Conservation (phyloP, 352 stramenopile species). For the Phytopythium kandeliae region DNA sequence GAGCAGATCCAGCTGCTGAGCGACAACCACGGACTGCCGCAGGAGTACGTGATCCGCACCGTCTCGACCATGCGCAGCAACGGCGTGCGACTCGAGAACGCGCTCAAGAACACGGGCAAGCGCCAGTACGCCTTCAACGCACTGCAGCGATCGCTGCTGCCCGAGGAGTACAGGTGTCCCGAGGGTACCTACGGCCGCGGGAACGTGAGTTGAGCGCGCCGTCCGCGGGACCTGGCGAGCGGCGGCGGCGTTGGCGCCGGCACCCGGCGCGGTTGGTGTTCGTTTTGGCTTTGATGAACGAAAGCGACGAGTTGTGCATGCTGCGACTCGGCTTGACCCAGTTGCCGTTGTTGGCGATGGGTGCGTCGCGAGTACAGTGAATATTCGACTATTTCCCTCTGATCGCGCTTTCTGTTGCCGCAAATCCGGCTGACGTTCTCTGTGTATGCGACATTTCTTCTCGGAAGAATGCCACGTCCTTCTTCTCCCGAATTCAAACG, state of each 20-base stretch:
- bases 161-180: constrained; percentile 71
- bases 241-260: no score
- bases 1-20: constrained; percentile 79
- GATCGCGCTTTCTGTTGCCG: no score
- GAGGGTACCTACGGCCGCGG: constrained; percentile 78
- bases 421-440: not conserved
- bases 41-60: constrained; percentile 51
- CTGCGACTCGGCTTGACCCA: no score
- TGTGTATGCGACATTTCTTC: not conserved
- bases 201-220: constrained; percentile 49
- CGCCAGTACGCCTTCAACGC: constrained; percentile 72
- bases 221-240: no score
- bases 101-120: constrained; percentile 74
- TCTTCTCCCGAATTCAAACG: not conserved
- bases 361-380: no score
- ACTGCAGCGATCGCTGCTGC: constrained; percentile 68
- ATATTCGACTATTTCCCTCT: no score
- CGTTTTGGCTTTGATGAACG: no score
- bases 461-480: not conserved
- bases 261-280: no score
- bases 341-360: no score
- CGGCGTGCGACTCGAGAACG: constrained; percentile 61
- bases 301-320: no score
- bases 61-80: constrained; percentile 78
- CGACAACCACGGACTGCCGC: constrained; percentile 51